phyloP scores from a whole-genome alignment of 1,284 basidiomycete species.

The Fomitopsis schrenkii region DNA sequence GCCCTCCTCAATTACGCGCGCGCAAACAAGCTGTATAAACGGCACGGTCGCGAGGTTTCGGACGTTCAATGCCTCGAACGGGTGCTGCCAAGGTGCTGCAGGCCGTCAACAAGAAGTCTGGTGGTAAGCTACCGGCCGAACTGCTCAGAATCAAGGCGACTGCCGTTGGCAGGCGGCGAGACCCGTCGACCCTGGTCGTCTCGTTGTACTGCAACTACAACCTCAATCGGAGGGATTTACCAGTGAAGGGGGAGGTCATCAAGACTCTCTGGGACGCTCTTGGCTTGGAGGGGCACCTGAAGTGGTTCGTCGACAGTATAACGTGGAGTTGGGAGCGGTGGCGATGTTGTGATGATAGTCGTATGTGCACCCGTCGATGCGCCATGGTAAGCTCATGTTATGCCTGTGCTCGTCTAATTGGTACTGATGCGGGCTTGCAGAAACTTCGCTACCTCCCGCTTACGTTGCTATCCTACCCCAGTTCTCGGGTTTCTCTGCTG shows the following conservation, averaged over 20 bases:
- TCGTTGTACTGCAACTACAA: neutral
- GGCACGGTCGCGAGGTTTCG: neutral
- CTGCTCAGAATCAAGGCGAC: neutral
- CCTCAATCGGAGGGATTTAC: neutral
- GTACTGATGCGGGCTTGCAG: too few relatives aligned
- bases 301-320: neutral
- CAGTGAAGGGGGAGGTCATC: neutral
- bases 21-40: neutral
- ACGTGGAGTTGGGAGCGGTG: neutral
- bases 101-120: neutral
- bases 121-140: neutral
- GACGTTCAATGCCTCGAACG: neutral
- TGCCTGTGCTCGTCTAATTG: too few relatives aligned
- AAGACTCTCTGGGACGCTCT: neutral
- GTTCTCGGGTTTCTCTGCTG: too few relatives aligned
- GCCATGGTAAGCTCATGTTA: too few relatives aligned
- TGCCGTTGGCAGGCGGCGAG: neutral
- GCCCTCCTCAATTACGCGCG: neutral
- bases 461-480: too few relatives aligned
- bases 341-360: neutral
- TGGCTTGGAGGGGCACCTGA: neutral
- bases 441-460: too few relatives aligned
- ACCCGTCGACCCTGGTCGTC: neutral
- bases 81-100: too few relatives aligned
- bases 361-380: too few relatives aligned